These are phyloP conservation scores for Cinnamomum chago DNA, from an alignment of 164 flowering plant genomes.

Conservation along the genomic window DNA sequence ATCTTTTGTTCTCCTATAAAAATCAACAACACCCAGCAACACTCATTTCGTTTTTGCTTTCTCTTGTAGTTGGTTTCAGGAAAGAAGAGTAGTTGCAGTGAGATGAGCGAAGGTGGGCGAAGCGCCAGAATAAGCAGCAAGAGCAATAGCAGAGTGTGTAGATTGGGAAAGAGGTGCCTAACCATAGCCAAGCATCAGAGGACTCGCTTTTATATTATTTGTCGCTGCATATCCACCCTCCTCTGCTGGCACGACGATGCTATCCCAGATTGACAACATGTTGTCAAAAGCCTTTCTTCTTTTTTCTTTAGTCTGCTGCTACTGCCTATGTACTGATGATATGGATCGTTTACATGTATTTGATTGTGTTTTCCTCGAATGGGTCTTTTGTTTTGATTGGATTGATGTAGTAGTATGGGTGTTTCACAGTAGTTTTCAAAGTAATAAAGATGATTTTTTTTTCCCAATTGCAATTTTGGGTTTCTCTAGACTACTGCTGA, in stretches of 20 bases:
- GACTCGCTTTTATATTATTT: constrained; percentile 61
- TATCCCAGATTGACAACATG: constrained; percentile 20
- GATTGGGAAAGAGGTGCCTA: constrained; percentile 37
- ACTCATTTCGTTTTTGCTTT: no score
- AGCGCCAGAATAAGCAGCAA: neutral
- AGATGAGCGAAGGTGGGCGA: neutral
- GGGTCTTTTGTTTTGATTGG: neutral
- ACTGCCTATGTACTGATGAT: neutral
- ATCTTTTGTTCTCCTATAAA: no score
- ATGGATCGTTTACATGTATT: neutral
- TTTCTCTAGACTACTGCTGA: no score
- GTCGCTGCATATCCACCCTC: constrained; percentile 72
- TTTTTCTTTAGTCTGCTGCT: neutral
- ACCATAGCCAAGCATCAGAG: constrained; percentile 57
- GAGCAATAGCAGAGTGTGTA: neutral
- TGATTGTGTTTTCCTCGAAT: neutral
- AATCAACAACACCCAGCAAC: no score
- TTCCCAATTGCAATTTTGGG: no score
- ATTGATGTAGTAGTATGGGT: neutral
- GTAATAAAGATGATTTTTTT: no score
- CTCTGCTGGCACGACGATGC: constrained; percentile 66
- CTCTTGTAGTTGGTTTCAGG: neutral
- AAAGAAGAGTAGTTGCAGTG: neutral
- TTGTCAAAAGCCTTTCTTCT: neutral
- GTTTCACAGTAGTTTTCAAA: neutral